Percentiles rank a stretch among this genome's conserved stretches.
phyloP scores from a whole-genome alignment of 108 stramenopile species.

The Chaetoceros tenuissimus region DNA sequence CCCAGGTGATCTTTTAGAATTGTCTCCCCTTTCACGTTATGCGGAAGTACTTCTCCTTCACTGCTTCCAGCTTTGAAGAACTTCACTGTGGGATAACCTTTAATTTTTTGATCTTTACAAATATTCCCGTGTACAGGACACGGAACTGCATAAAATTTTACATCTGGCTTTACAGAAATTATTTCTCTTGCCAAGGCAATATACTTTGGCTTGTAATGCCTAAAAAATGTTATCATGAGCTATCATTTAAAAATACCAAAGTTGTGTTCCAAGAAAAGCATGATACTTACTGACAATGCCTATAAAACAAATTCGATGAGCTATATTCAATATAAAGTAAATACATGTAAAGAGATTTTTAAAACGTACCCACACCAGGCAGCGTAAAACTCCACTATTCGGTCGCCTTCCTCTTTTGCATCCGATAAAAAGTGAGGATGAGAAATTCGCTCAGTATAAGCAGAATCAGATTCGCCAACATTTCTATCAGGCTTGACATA shows the following conservation, averaged over 20 bases:
- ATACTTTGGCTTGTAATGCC: conserved; percentile 30
- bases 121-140: conserved; percentile 49
- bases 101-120: conserved; percentile 43
- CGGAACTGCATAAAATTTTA: conserved; percentile 64
- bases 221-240: too few relatives aligned
- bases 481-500: neutral
- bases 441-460: neutral
- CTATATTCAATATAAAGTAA: too few relatives aligned
- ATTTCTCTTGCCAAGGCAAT: conserved; percentile 40
- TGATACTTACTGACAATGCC: too few relatives aligned
- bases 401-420: conserved; percentile 3
- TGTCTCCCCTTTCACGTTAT: conserved; percentile 9
- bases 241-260: too few relatives aligned
- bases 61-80: conserved; percentile 34
- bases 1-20: conserved; percentile 15
- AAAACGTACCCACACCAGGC: conserved; percentile 20
- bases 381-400: conserved; percentile 49
- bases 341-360: too few relatives aligned
- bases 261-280: too few relatives aligned
- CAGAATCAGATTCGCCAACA: neutral
- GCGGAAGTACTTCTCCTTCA: conserved; percentile 10
- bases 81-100: conserved; percentile 38
- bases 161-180: conserved; percentile 10
- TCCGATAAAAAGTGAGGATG: neutral
- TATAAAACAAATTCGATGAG: too few relatives aligned